Evolutionary conservation across 192 early-diverging fungal genomes (phyloP).

Genomic region (Irineochytrium annulatum): DNA sequence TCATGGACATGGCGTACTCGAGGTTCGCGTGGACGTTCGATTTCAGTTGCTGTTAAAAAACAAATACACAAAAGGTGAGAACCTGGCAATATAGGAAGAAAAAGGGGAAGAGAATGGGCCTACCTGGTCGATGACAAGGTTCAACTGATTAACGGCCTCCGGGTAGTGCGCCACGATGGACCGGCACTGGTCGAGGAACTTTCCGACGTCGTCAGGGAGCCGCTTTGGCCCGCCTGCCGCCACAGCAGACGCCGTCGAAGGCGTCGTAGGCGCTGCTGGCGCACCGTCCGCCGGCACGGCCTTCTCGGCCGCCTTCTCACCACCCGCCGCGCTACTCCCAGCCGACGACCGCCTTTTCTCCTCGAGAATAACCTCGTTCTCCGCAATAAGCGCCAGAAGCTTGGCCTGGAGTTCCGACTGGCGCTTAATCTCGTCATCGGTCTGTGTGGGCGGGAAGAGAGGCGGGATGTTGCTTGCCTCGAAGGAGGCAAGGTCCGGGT

Average conservation of each 20-base stretch:
- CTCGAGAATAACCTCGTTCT: constrained; percentile 1
- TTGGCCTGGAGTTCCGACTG: not conserved
- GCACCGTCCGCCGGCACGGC: too few species aligned
- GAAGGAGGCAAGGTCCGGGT: not conserved
- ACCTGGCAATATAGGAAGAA: not conserved
- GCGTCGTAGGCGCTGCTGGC: not conserved
- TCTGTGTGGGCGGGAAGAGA: not conserved
- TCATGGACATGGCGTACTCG: not conserved
- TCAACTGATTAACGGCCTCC: not conserved
- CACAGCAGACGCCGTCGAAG: not conserved
- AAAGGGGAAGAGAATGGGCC: not conserved
- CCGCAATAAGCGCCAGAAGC: not conserved
- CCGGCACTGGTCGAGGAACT: not conserved
- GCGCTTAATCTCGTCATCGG: not conserved
- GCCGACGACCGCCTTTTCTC: too few species aligned
- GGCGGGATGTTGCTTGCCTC: not conserved
- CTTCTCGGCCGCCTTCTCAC: not conserved
- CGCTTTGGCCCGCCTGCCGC: not conserved
- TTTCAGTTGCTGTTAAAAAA: not conserved
- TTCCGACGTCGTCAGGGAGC: constrained; percentile 1
- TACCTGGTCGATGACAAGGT: constrained; percentile 4
- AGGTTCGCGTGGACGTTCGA: not conserved
- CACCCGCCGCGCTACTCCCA: too few species aligned
- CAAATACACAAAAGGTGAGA: not conserved
- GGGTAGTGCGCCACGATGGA: not conserved